Percentiles rank a stretch among this genome's conserved stretches.
phyloP scores from a whole-genome alignment of 148 eudicot species.

The Persicaria maculosa region DNA sequence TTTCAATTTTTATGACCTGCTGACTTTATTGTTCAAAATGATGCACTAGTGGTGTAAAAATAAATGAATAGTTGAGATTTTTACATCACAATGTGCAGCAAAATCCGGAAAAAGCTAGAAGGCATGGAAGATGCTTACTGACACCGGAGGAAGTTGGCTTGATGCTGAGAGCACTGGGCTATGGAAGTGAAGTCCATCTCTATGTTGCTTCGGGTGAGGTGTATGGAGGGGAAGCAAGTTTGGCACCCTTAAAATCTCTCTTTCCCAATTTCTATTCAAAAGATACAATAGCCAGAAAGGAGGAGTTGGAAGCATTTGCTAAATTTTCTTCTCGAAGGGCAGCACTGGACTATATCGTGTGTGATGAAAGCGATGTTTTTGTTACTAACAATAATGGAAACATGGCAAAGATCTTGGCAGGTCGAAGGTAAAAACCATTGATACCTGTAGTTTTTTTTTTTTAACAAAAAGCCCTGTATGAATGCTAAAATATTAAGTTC shows the following conservation, averaged over 20 bases:
- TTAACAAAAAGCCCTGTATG: background rate
- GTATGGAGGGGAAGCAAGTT: constrained; percentile 81
- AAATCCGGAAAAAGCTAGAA: constrained; percentile 84
- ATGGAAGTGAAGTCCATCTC: constrained; percentile 66
- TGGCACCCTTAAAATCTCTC: constrained; percentile 81
- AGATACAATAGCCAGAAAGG: constrained; percentile 73
- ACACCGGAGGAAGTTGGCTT: constrained; percentile 97
- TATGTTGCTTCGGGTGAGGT: constrained; percentile 98
- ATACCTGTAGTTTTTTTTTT: background rate
- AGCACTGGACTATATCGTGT: constrained; percentile 88
- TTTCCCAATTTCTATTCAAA: constrained; percentile 90
- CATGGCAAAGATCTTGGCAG: constrained; percentile 97
- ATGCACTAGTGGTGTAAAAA: background rate
- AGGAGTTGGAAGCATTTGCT: constrained; percentile 72
- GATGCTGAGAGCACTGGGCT: constrained; percentile 94
- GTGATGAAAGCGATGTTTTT: constrained; percentile 98
- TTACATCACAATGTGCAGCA: constrained; percentile 35
- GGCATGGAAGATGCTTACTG: constrained; percentile 95
- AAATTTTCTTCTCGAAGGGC: constrained; percentile 96
- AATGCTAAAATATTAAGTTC: background rate
- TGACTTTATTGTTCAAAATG: background rate
- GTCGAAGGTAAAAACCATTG: constrained; percentile 52
- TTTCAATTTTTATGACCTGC: background rate
- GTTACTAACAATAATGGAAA: constrained; percentile 97
- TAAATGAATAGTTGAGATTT: background rate